Evolutionary conservation across 257 asterid species (phyloP), one percentile per base, ranked within the genome.

Genomic region (Handroanthus guayacan): DNA sequence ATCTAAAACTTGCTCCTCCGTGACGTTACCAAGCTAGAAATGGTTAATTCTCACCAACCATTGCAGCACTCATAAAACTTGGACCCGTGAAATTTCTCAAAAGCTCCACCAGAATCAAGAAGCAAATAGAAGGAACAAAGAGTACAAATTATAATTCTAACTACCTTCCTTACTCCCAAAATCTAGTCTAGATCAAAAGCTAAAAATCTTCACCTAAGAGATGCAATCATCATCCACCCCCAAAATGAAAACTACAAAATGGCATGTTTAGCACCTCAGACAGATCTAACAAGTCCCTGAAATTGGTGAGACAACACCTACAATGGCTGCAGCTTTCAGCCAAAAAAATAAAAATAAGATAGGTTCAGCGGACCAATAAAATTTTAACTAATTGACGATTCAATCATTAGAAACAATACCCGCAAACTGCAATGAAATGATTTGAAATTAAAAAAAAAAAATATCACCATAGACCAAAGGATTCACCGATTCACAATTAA

Each of bases 271-370:
- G 68, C 71, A 57, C 58, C 62, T 51, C 43, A 58, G 10, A 13
- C 34, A 60, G 81, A 71, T 80, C 79, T 43, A 68, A 9, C 74
- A 25, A 67, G 67, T 11, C 47, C 17, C 54, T 44, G 16, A 60
- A 51, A 77, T 52, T 17, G 48, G 43, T 55, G 6, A 39, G 25
- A 25, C 66, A 16, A 31, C 18, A n/a, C 62, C 10, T 34, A 55
- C 55, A 16, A 72, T 12, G 37, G 67, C 51, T 17, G 16, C 37
- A 77, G 38, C 73, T 72, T 83, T 48, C 43, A 13, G 20, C 50
- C 6, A 55, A 72, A 31, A 18, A 2, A 44, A 0, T 31, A 6
- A 18, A 38, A 0, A 31, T 7, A 34, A 48, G 9, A 52, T 3
- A 38, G 38, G 36, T 58, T 55, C 50, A 31, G 7, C 48, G 8